Conservation (phyloP, 2,329 filamentous ascomycete genomes). For the Fusarium sp. region DNA sequence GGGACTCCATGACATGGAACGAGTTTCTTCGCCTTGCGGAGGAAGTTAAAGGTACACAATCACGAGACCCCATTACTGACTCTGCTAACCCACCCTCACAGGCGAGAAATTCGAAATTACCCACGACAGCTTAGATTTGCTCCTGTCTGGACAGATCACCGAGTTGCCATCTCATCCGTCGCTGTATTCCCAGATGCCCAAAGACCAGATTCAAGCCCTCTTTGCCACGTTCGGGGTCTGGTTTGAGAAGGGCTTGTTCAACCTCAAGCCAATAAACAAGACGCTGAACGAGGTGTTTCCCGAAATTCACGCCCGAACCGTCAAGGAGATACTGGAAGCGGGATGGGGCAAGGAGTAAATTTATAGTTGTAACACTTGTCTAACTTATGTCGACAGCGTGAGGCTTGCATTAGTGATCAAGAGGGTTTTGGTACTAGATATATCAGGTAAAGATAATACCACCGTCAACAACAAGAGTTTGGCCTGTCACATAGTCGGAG, state of each 20-base stretch:
- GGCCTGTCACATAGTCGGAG: conserved; percentile 74
- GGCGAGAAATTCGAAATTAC: neutral
- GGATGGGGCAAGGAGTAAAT: neutral
- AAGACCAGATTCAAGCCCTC: neutral
- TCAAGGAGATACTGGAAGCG: neutral
- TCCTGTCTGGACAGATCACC: neutral
- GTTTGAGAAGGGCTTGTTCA: neutral
- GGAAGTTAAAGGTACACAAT: neutral
- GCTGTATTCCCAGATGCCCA: neutral
- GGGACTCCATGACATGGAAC: neutral
- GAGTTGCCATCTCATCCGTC: neutral
- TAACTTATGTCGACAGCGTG: neutral
- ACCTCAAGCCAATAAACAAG: neutral
- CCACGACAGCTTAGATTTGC: neutral
- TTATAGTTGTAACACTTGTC: too few species aligned
- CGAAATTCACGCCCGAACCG: neutral
- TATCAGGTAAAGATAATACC: conserved; percentile 62
- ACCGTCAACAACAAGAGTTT: conserved; percentile 72
- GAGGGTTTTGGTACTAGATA: neutral
- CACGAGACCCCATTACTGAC: neutral
- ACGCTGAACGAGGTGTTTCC: neutral
- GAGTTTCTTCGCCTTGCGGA: neutral
- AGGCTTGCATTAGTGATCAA: neutral
- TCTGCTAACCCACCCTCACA: neutral
- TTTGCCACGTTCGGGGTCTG: neutral